Percentiles rank a stretch among this genome's conserved stretches.
phyloP scores from a whole-genome alignment of 208 protist species.

The Novymonas esmeraldas region DNA sequence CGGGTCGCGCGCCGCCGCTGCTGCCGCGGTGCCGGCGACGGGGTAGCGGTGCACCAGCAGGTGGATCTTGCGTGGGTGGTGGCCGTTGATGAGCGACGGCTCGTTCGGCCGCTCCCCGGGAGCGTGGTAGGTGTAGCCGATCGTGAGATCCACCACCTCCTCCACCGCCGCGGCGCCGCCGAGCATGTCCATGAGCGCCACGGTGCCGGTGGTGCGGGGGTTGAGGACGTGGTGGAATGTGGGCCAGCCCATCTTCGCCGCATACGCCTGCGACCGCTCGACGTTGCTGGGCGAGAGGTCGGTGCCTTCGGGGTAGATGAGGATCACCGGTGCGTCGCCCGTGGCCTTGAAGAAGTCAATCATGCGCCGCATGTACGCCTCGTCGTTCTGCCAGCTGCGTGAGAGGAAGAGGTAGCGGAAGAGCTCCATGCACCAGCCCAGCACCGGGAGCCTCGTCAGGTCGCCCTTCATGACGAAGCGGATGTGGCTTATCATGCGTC shows the following conservation, averaged over 20 bases:
- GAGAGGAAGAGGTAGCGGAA: slow-evolving; percentile 89
- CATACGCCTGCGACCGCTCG: slow-evolving; percentile 64
- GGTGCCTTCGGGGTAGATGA: slow-evolving; percentile 90
- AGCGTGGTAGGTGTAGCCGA: slow-evolving; percentile 82
- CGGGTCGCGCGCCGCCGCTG: slow-evolving; percentile 7
- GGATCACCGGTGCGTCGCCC: slow-evolving; percentile 43
- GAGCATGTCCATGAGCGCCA: slow-evolving; percentile 76
- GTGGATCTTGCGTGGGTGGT: slow-evolving; percentile 72
- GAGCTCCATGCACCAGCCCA: slow-evolving; percentile 80
- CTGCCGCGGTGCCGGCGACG: slow-evolving; percentile 23
- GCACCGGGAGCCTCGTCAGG: slow-evolving; percentile 55
- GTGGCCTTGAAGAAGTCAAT: slow-evolving; percentile 46
- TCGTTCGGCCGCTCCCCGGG: slow-evolving; percentile 65
- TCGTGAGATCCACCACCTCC: slow-evolving; percentile 84
- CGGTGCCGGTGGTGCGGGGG: slow-evolving; percentile 74
- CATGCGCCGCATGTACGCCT: slow-evolving; percentile 64
- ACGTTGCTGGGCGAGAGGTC: slow-evolving; percentile 79
- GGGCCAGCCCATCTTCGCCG: slow-evolving; percentile 49
- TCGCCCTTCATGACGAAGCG: slow-evolving; percentile 78
- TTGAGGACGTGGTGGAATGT: slow-evolving; percentile 81
- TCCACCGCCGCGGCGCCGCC: slow-evolving; percentile 63
- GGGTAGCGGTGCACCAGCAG: slow-evolving; percentile 62
- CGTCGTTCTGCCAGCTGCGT: slow-evolving; percentile 74
- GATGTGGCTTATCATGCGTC: slow-evolving; percentile 26
- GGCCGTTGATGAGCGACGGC: slow-evolving; percentile 68